A percentile compares a stretch with the other conserved stretches of the same genome.
phyloP scores from a whole-genome alignment of 805 yeast species.

The Ogataea nonfermentans region DNA sequence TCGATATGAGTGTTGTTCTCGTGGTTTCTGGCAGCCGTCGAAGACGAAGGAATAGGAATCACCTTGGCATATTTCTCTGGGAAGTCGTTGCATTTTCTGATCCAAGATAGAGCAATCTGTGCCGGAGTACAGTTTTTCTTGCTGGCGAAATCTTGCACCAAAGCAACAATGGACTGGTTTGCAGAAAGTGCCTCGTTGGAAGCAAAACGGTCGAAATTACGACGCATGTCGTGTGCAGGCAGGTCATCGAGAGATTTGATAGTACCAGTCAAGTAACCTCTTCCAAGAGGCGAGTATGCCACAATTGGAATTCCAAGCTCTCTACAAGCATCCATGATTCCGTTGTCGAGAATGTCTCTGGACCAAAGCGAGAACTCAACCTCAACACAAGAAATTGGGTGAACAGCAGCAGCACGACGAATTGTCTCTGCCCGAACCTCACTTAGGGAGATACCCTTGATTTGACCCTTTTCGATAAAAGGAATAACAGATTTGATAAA shows the following conservation, averaged over 20 bases:
- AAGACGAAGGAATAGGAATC: conserved; percentile 80
- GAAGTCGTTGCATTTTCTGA: conserved; percentile 43
- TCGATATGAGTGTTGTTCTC: conserved; percentile 53
- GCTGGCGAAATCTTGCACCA: conserved; percentile 50
- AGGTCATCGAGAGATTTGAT: conserved; percentile 46
- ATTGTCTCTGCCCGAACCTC: conserved; percentile 69
- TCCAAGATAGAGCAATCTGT: conserved; percentile 72
- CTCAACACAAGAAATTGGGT: conserved; percentile 68
- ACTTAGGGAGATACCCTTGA: conserved; percentile 71
- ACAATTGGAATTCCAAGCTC: conserved; percentile 62
- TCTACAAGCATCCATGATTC: conserved; percentile 57
- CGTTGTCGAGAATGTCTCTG: conserved; percentile 60
- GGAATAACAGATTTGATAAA: conserved; percentile 56
- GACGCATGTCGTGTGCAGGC: conserved; percentile 56
- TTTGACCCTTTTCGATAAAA: conserved; percentile 58
- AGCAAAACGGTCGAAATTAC: conserved; percentile 52
- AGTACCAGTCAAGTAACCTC: conserved; percentile 72
- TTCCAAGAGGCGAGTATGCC: conserved; percentile 81
- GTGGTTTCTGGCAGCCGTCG: conserved; percentile 54
- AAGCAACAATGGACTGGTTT: conserved; percentile 50
- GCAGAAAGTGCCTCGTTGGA: conserved; percentile 49
- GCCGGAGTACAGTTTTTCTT: conserved; percentile 49
- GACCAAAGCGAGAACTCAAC: conserved; percentile 73
- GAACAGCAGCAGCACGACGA: conserved; percentile 51
- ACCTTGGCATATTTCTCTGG: conserved; percentile 45